Evolutionary conservation across 345 rosid species (phyloP).

Genomic region (Anacardium occidentale): DNA sequence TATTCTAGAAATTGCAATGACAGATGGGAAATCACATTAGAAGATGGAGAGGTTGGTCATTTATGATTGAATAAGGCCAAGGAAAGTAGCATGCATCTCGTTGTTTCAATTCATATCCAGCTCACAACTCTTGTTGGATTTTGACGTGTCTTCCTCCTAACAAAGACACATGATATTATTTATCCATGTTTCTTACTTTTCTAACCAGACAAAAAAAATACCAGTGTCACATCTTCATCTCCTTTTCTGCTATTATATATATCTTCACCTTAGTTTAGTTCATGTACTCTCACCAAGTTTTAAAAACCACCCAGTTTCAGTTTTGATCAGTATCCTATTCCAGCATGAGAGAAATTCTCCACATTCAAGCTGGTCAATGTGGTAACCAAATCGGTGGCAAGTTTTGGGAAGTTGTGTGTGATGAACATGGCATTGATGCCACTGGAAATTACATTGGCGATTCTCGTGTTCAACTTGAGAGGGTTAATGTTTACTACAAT

Average conservation of each 20-base stretch:
- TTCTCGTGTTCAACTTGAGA: conserved; percentile 49
- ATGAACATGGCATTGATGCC: conserved; percentile 55
- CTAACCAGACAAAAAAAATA: neutral
- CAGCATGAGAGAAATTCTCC: conserved; percentile 61
- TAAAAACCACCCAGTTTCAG: neutral
- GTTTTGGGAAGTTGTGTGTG: conserved; percentile 66
- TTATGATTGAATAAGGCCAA: conserved; percentile 25
- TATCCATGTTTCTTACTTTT: conserved; percentile 6
- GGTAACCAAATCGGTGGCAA: conserved; percentile 61
- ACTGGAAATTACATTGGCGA: conserved; percentile 44
- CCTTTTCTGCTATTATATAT: neutral
- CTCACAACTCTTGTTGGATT: conserved; percentile 38
- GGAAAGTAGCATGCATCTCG: conserved; percentile 25
- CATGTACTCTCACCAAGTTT: neutral
- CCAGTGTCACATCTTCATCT: conserved; percentile 24
- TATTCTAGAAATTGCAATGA: conserved; percentile 10
- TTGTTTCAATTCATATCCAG: conserved; percentile 45
- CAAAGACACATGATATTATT: conserved; percentile 28
- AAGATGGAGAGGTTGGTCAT: conserved; percentile 23
- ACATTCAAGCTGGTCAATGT: conserved; percentile 63
- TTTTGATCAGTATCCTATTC: neutral
- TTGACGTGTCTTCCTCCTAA: conserved; percentile 40
- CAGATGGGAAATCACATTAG: conserved; percentile 33
- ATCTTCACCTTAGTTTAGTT: neutral
- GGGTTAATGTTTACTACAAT: conserved; percentile 58